Conservation (phyloP, 148 eudicot genomes). For the Vaccinium corymbosum region DNA sequence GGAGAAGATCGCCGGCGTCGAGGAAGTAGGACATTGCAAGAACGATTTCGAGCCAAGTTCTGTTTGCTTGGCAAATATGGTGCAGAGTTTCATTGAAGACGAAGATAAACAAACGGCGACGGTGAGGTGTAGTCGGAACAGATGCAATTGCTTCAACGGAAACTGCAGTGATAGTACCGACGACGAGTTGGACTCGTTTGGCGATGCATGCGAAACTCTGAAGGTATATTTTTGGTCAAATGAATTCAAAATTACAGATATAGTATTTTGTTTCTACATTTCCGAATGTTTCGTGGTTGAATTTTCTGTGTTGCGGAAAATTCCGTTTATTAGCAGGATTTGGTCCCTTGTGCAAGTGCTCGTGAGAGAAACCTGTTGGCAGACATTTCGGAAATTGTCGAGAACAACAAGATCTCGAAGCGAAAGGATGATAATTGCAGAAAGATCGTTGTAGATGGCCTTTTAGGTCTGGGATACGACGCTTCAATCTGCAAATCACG, state of each 20-base stretch:
- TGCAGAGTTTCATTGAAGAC: constrained; percentile 80
- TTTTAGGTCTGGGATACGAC: constrained; percentile 53
- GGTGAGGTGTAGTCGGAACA: constrained; percentile 39
- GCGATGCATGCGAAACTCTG: constrained; percentile 55
- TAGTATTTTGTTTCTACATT: not conserved
- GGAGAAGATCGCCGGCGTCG: constrained; percentile 30
- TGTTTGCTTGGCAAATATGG: constrained; percentile 83
- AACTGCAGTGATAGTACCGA: constrained; percentile 57
- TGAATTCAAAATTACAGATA: no score
- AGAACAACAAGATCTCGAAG: constrained; percentile 53
- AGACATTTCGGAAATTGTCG: constrained; percentile 66
- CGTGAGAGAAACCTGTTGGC: constrained; percentile 71
- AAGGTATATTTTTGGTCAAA: constrained; percentile 39
- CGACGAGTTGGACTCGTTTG: constrained; percentile 25
- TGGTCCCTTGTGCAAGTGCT: constrained; percentile 59
- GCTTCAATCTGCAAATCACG: constrained; percentile 79
- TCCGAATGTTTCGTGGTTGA: not conserved
- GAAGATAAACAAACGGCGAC: constrained; percentile 41
- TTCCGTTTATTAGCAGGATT: constrained; percentile 35
- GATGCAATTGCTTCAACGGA: constrained; percentile 74
- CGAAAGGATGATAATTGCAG: constrained; percentile 50
- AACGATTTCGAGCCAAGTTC: constrained; percentile 74
- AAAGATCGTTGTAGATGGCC: constrained; percentile 59
- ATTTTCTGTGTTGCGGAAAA: not conserved
- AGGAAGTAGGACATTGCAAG: constrained; percentile 6